Percentiles rank a stretch among this genome's conserved stretches.
Conservation (phyloP, 2,329 filamentous ascomycete species). For the Teratosphaeria viscida region DNA sequence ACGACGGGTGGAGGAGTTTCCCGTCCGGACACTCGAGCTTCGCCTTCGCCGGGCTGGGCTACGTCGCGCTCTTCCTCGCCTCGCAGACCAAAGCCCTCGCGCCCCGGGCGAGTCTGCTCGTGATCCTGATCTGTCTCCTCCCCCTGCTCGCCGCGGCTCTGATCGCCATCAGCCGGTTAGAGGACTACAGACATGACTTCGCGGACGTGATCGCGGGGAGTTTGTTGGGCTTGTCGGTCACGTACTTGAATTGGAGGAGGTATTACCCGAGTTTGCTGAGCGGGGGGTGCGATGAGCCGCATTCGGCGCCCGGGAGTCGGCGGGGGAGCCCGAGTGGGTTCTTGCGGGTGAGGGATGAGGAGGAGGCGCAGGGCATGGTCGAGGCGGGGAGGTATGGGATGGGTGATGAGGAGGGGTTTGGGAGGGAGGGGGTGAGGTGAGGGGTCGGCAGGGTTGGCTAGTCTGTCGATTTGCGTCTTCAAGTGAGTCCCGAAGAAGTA, state of each 20-base stretch:
- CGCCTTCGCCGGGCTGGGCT: constrained; percentile 68
- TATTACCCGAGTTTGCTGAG: constrained; percentile 48
- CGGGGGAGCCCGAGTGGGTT: constrained; percentile 18
- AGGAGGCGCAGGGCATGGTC: constrained; percentile 23
- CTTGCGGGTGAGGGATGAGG: constrained; percentile 35
- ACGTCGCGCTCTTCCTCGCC: constrained; percentile 46
- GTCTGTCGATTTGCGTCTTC: no score
- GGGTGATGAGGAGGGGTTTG: constrained; percentile 6
- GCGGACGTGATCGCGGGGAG: constrained; percentile 51
- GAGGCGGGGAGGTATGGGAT: constrained; percentile 5
- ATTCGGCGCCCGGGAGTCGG: constrained; percentile 25
- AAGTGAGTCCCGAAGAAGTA: no score
- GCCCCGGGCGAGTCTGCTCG: constrained; percentile 46
- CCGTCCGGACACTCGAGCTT: constrained; percentile 73
- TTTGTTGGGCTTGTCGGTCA: constrained; percentile 43
- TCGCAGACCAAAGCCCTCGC: constrained; percentile 53
- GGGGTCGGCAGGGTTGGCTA: background rate
- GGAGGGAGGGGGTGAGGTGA: constrained; percentile 1
- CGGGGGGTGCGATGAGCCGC: constrained; percentile 43
- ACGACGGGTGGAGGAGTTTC: constrained; percentile 78
- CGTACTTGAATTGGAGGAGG: constrained; percentile 49
- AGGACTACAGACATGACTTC: constrained; percentile 55
- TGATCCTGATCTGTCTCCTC: constrained; percentile 44
- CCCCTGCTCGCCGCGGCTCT: constrained; percentile 48
- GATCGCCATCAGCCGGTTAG: constrained; percentile 51